Evolutionary conservation across 768 basidiomycete genomes (phyloP), one percentile per base, ranked within the genome.

Genomic region (Lentinula guzmanii): DNA sequence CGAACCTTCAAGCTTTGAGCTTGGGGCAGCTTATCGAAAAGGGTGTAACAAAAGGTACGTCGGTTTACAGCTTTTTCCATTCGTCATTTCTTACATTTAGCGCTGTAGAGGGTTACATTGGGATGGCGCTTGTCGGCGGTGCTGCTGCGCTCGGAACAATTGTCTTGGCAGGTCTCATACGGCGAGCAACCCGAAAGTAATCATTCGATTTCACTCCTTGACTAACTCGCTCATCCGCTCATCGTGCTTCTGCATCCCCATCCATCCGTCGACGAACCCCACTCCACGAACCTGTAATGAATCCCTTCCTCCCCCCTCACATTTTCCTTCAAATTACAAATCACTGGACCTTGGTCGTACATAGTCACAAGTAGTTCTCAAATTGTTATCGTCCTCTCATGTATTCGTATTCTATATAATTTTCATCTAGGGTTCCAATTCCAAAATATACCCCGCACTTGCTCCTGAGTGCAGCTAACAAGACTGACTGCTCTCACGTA

Each of bases 41-140:
- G 66, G 90, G 86, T 35, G 87, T 95, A 46, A 80, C 91, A 55
- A 85, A 85, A 77, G 94, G 94, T 92, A 65, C 42, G 79, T 72
- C 13, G 35, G 43, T 39, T 43, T 13, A 8, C 33, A 52, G 24
- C 58, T 43, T 9, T 54, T 39, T 9, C 50, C 31, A 33, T 52
- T 13, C 33, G 35, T 50, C 33, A 61, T 11, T 53, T 33, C 13
- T 51, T 39, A 21, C 35, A 54, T 65, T 58, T 52, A 28, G 28
- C 28, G 35, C 8, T 48, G 5, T 72, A 95, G 96, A 99, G 74
- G 95, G 95, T n/a, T 98, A 98, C 72, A 92, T 98, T 54, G 97
- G 97, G 52, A 94, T 99, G 89, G 97, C 95, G 13, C 80, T 99
- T 46, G 93, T 87, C 18, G 95, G 95, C 55, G 93, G 95, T 59